A percentile compares a stretch with the other conserved stretches of the same genome.
Evolutionary conservation across 2,329 filamentous ascomycete species (phyloP).

Genomic region (Penicillium janthinellum): DNA sequence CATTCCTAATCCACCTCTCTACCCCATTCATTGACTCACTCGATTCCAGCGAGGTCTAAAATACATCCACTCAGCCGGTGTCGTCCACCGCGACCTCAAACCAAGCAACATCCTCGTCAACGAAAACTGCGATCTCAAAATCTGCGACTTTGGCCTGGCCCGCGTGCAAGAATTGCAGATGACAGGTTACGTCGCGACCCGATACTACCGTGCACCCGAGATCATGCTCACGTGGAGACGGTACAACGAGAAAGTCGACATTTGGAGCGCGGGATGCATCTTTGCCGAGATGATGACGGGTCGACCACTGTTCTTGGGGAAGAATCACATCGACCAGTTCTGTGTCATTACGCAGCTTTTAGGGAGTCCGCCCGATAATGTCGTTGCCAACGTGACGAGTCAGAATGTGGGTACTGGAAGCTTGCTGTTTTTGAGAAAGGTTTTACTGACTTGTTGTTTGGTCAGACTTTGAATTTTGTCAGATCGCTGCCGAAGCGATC

Average conservation of each 20-base stretch:
- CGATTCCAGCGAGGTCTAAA: slow-evolving; percentile 80
- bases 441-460: slow-evolving; percentile 4
- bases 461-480: slow-evolving; percentile 88
- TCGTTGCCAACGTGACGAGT: slow-evolving; percentile 96
- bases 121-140: slow-evolving; percentile 99
- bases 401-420: slow-evolving; percentile 72
- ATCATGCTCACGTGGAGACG: slow-evolving; percentile 99
- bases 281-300: slow-evolving; percentile 99
- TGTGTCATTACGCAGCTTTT: slow-evolving; percentile 99
- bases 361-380: slow-evolving; percentile 92
- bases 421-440: not conserved
- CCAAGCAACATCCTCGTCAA: slow-evolving; percentile 99
- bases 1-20: slow-evolving; percentile 12
- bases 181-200: slow-evolving; percentile 97
- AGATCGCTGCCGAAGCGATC: slow-evolving; percentile 94
- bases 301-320: slow-evolving; percentile 95
- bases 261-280: slow-evolving; percentile 98
- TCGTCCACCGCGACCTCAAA: slow-evolving; percentile 96
- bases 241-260: slow-evolving; percentile 98
- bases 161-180: slow-evolving; percentile 98
- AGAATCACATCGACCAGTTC: slow-evolving; percentile 99
- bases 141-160: slow-evolving; percentile 96
- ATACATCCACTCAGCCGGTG: slow-evolving; percentile 97
- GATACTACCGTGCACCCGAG: slow-evolving; percentile 97
- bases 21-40: slow-evolving; percentile 11